Percentiles rank a stretch among this genome's conserved stretches.
Conservation (phyloP, 345 rosid species). For the Syzygium grande region DNA sequence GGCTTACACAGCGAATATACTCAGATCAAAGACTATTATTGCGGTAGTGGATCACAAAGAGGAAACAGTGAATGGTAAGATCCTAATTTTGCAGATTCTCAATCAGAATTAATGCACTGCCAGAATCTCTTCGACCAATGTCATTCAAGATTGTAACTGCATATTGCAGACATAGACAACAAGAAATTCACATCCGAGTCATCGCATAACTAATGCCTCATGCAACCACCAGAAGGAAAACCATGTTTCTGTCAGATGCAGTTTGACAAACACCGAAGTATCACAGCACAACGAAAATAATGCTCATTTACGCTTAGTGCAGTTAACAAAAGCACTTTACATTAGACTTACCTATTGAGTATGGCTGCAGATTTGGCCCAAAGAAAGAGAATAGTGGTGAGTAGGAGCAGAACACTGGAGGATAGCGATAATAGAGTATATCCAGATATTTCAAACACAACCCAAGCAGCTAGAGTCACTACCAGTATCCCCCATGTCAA, state of each 20-base stretch:
- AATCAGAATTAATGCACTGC: neutral
- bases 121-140: neutral
- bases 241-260: neutral
- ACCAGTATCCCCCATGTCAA: conserved; percentile 52
- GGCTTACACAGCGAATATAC: neutral
- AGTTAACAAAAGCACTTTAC: neutral
- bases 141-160: neutral
- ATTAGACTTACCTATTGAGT: conserved; percentile 59
- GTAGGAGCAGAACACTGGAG: conserved; percentile 86
- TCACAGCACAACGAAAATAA: neutral
- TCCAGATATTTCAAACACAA: conserved; percentile 79
- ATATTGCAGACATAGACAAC: neutral
- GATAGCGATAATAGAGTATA: conserved; percentile 77
- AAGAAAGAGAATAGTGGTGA: conserved; percentile 61
- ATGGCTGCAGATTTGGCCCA: conserved; percentile 98
- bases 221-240: neutral
- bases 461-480: conserved; percentile 71
- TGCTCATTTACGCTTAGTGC: neutral
- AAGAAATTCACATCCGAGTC: neutral
- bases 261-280: neutral
- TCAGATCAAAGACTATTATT: neutral
- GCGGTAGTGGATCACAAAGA: neutral
- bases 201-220: neutral
- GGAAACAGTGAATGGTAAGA: neutral
- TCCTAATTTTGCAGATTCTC: neutral